Percentiles rank a stretch among this genome's conserved stretches.
Conservation (phyloP, 257 asterid genomes). For the Solanum sitiens region DNA sequence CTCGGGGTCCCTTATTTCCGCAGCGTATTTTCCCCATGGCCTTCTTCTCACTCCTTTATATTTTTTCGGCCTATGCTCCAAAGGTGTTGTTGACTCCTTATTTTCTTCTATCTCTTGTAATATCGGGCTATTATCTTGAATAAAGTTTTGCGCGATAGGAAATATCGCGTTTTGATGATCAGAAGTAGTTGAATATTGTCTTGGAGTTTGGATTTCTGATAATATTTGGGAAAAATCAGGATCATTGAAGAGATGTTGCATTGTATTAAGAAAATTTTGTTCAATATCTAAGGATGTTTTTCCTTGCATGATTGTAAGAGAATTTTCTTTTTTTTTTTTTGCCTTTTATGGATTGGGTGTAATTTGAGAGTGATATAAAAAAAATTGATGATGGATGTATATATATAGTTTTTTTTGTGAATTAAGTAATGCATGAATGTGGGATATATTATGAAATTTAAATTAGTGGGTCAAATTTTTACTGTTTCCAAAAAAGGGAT, state of each 20-base stretch:
- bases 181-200: not conserved
- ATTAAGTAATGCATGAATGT: not conserved
- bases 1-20: not conserved
- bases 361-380: not conserved
- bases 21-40: constrained; percentile 4
- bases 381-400: not conserved
- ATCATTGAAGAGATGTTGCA: not conserved
- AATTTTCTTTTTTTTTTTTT: not conserved
- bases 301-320: not conserved
- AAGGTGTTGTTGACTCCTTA: not conserved
- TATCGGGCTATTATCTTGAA: not conserved
- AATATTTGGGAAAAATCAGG: not conserved
- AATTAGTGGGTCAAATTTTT: not conserved
- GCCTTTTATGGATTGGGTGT: not conserved
- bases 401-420: not conserved
- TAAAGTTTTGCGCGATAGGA: not conserved
- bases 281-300: not conserved
- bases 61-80: not conserved
- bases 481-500: not conserved
- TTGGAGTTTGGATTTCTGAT: not conserved
- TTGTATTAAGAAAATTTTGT: not conserved
- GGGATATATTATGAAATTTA: not conserved
- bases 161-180: not conserved
- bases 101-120: not conserved
- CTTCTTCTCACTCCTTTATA: not conserved